Conservation (phyloP, 768 basidiomycete species). For the Russula sp. region DNA sequence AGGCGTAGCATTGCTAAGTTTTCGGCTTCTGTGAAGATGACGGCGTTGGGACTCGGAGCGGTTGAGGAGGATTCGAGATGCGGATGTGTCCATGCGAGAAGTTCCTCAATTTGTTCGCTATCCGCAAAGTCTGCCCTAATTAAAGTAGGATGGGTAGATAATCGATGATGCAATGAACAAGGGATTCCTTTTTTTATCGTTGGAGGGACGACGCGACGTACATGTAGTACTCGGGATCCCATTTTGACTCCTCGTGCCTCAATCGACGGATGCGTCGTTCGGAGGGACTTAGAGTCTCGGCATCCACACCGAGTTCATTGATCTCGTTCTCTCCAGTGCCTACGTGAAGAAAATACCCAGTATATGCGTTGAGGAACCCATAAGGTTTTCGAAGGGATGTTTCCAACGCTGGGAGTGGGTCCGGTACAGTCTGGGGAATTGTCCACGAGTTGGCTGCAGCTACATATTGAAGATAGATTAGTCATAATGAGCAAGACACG, state of each 20-base stretch:
- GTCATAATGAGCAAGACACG: conserved; percentile 13
- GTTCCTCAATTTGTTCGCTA: conserved; percentile 68
- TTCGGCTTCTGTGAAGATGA: conserved; percentile 70
- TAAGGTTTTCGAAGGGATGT: conserved; percentile 52
- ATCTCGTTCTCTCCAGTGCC: conserved; percentile 76
- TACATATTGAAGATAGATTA: conserved; percentile 43
- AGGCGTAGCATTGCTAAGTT: conserved; percentile 59
- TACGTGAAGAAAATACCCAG: conserved; percentile 72
- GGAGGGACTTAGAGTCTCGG: conserved; percentile 50
- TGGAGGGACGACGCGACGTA: conserved; percentile 41
- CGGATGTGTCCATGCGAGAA: conserved; percentile 66
- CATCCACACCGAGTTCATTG: conserved; percentile 70
- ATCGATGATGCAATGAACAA: background rate
- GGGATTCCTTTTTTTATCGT: no score
- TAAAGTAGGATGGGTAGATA: conserved; percentile 9
- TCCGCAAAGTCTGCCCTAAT: conserved; percentile 78
- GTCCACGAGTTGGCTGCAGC: conserved; percentile 81
- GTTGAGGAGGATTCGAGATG: conserved; percentile 35
- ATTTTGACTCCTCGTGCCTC: conserved; percentile 69
- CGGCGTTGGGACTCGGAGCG: conserved; percentile 36
- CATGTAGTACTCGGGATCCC: conserved; percentile 85
- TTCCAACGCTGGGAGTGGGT: conserved; percentile 41
- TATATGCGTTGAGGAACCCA: conserved; percentile 73
- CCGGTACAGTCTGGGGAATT: conserved; percentile 59
- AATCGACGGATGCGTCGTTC: conserved; percentile 56